Conservation (phyloP, 371 early-diverging fungal species). For the Syncephalastrum contaminatum region DNA sequence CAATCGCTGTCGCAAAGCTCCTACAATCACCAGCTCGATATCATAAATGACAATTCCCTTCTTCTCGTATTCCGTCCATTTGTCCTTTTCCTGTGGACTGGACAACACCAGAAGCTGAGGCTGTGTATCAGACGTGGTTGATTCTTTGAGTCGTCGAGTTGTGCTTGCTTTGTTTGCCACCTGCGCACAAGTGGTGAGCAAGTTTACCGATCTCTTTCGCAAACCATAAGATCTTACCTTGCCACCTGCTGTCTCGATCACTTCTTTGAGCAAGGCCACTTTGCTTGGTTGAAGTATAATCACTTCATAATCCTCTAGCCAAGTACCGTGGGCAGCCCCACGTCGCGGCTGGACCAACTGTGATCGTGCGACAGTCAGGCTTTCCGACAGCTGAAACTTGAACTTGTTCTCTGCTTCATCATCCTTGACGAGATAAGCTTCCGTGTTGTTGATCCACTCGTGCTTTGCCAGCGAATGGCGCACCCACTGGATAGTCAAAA, state of each 20-base stretch:
- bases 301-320: constrained; percentile 19
- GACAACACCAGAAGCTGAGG: constrained; percentile 10
- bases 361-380: constrained; percentile 10
- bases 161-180: background rate
- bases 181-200: background rate
- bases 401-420: constrained; percentile 11
- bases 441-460: background rate
- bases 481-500: constrained; percentile 17
- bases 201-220: no score
- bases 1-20: constrained; percentile 14
- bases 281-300: constrained; percentile 13
- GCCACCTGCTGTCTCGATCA: constrained; percentile 24
- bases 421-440: constrained; percentile 18
- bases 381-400: constrained; percentile 14
- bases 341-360: background rate
- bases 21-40: constrained; percentile 14
- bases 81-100: constrained; percentile 7
- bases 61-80: constrained; percentile 8
- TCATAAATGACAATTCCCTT: constrained; percentile 11
- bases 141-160: background rate
- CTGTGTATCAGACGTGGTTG: background rate
- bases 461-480: constrained; percentile 8
- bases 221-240: constrained; percentile 9
- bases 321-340: constrained; percentile 10
- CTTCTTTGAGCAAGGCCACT: constrained; percentile 10